Evolutionary conservation across 768 basidiomycete genomes (phyloP).

Genomic region (Dacryopinax spathularia): DNA sequence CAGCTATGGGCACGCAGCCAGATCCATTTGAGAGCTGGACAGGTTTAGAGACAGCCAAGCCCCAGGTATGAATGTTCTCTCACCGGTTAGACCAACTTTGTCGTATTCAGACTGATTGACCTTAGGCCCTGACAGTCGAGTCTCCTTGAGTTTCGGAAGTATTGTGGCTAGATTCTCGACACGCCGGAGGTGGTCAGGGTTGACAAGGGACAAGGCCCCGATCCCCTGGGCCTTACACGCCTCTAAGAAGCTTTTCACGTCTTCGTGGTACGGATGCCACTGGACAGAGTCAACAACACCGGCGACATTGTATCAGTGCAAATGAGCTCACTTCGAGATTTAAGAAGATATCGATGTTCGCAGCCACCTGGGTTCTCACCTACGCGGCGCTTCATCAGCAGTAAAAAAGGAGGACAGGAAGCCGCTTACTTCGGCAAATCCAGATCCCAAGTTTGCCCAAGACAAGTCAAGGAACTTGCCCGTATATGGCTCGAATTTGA

Average conservation of each 20-base stretch:
- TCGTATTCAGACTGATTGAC: conserved; percentile 83
- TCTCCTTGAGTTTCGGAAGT: conserved; percentile 54
- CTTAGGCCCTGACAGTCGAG: conserved; percentile 71
- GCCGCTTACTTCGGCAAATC: conserved; percentile 61
- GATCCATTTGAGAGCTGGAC: conserved; percentile 62
- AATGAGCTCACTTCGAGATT: conserved; percentile 12
- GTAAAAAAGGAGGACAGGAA: background rate
- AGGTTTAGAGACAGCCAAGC: background rate
- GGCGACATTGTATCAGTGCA: conserved; percentile 14
- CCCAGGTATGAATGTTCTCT: conserved; percentile 17
- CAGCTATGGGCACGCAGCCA: conserved; percentile 63
- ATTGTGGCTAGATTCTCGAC: conserved; percentile 42
- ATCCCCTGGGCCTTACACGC: conserved; percentile 3
- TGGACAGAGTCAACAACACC: conserved; percentile 14
- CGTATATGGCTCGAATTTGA: conserved; percentile 51
- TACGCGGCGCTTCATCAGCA: background rate
- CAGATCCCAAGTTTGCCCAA: conserved; percentile 62
- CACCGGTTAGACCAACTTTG: conserved; percentile 74
- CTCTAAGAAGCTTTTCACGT: conserved; percentile 7
- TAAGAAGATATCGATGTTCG: background rate
- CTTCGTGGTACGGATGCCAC: conserved; percentile 9
- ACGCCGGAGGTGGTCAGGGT: conserved; percentile 24
- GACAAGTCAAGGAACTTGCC: conserved; percentile 55
- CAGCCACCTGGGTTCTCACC: conserved; percentile 1
- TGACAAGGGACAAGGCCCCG: conserved; percentile 8